phyloP scores from a whole-genome alignment of 2,329 filamentous ascomycete species.

The Phaeosphaeria sp. region DNA sequence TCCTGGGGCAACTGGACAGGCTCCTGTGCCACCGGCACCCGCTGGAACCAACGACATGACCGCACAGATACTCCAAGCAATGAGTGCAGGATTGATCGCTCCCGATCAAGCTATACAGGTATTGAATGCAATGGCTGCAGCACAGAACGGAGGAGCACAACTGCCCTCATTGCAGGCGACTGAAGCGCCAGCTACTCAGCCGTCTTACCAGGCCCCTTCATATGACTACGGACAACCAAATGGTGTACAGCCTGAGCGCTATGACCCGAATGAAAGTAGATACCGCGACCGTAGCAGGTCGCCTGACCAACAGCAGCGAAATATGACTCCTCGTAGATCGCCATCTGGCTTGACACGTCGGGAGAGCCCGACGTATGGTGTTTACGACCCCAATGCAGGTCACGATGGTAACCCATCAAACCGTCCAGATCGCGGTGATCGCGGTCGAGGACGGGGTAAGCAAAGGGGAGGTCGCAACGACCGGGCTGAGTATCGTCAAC shows the following conservation, averaged over 20 bases:
- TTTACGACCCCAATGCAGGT: slow-evolving; percentile 69
- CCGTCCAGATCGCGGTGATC: slow-evolving; percentile 59
- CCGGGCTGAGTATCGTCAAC: slow-evolving; percentile 76
- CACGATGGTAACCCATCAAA: slow-evolving; percentile 66
- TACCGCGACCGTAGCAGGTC: slow-evolving; percentile 57
- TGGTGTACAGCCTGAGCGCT: slow-evolving; percentile 30
- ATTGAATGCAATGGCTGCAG: slow-evolving; percentile 36
- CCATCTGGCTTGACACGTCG: slow-evolving; percentile 65
- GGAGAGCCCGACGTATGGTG: slow-evolving; percentile 73
- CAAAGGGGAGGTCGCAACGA: slow-evolving; percentile 54
- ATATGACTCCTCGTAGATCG: slow-evolving; percentile 61
- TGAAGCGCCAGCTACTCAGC: slow-evolving; percentile 19
- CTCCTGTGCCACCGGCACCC: slow-evolving; percentile 31
- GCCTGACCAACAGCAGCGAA: slow-evolving; percentile 70
- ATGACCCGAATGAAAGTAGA: slow-evolving; percentile 42
- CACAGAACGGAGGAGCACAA: slow-evolving; percentile 31
- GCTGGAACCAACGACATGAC: slow-evolving; percentile 35
- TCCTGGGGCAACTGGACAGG: slow-evolving; percentile 25
- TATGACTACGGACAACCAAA: slow-evolving; percentile 29
- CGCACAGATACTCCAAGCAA: slow-evolving; percentile 42
- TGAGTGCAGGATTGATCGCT: slow-evolving; percentile 39
- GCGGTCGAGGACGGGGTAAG: slow-evolving; percentile 61
- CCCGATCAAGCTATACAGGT: slow-evolving; percentile 45
- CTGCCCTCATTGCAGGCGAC: slow-evolving; percentile 35
- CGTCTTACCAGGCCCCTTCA: slow-evolving; percentile 19